Conservation (phyloP, 2,329 filamentous ascomycete species). For the Dactylellina haptotyla region DNA sequence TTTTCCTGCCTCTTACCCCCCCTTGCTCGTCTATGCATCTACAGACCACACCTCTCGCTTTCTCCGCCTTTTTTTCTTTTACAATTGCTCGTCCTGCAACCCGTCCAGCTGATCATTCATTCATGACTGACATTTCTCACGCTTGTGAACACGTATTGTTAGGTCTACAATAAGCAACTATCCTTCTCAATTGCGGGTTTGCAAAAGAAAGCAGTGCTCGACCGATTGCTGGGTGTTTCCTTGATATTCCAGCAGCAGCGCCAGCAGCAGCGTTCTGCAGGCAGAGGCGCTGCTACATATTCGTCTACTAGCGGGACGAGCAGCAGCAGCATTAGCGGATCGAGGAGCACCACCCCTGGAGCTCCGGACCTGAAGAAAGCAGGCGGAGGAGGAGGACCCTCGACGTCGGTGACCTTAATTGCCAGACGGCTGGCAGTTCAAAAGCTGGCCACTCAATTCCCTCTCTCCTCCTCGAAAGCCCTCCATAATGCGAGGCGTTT, state of each 20-base stretch:
- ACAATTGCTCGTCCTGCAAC: background rate
- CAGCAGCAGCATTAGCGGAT: background rate
- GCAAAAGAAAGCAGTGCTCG: slow-evolving; percentile 38
- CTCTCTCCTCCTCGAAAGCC: slow-evolving; percentile 36
- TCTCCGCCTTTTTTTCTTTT: slow-evolving; percentile 14
- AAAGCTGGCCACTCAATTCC: slow-evolving; percentile 44
- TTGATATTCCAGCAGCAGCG: slow-evolving; percentile 40
- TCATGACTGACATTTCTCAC: slow-evolving; percentile 2
- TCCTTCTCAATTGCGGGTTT: slow-evolving; percentile 39
- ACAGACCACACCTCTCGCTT: background rate
- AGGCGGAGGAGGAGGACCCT: no score
- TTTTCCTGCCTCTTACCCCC: background rate
- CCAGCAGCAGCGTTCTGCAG: slow-evolving; percentile 41
- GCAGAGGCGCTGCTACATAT: slow-evolving; percentile 27
- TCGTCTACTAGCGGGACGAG: background rate
- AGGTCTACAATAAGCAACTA: slow-evolving; percentile 37
- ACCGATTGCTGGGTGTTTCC: slow-evolving; percentile 39
- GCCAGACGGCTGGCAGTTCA: slow-evolving; percentile 40
- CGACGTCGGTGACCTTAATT: slow-evolving; percentile 20
- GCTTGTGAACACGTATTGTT: background rate
- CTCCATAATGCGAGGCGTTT: slow-evolving; percentile 44
- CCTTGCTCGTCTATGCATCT: slow-evolving; percentile 9
- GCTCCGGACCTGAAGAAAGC: slow-evolving; percentile 14
- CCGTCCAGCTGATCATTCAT: slow-evolving; percentile 37
- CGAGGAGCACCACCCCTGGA: background rate